Percentiles rank a stretch among this genome's conserved stretches.
Evolutionary conservation across 495 filamentous ascomycete species (phyloP).

Genomic region (Amniculicola lignicola): DNA sequence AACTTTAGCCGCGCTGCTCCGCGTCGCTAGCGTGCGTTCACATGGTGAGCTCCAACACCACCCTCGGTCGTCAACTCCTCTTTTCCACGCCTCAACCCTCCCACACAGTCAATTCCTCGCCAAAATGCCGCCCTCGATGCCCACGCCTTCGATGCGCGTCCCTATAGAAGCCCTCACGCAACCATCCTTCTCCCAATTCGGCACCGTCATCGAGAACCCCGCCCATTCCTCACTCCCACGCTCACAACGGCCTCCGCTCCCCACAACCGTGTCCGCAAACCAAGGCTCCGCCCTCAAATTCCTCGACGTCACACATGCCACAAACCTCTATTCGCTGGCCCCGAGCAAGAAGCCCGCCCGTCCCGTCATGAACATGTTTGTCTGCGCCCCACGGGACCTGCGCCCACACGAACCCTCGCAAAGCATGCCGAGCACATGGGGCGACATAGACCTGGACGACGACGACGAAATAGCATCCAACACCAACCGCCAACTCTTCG

Average conservation of each 20-base stretch:
- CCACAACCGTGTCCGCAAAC: slow-evolving; percentile 58
- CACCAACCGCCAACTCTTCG: slow-evolving; percentile 49
- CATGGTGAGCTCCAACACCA: too few species aligned
- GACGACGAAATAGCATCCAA: slow-evolving; percentile 12
- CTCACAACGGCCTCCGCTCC: slow-evolving; percentile 26
- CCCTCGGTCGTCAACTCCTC: too few species aligned
- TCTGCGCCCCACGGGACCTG: slow-evolving; percentile 68
- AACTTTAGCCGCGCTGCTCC: too few species aligned
- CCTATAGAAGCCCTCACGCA: slow-evolving; percentile 57
- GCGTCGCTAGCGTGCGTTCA: too few species aligned
- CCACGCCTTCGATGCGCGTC: slow-evolving; percentile 30
- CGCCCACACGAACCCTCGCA: slow-evolving; percentile 36
- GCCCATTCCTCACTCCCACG: slow-evolving; percentile 44
- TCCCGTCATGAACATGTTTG: slow-evolving; percentile 81
- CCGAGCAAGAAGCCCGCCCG: slow-evolving; percentile 59
- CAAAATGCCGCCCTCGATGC: slow-evolving; percentile 35
- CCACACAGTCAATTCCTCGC: not conserved
- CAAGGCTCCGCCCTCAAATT: slow-evolving; percentile 88
- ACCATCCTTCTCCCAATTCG: slow-evolving; percentile 71
- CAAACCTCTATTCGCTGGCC: slow-evolving; percentile 63
- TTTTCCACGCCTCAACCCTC: not conserved
- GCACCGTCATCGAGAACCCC: slow-evolving; percentile 75
- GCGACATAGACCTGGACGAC: slow-evolving; percentile 33
- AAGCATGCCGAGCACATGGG: slow-evolving; percentile 34
- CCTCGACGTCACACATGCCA: slow-evolving; percentile 67